phyloP scores from a whole-genome alignment of 495 filamentous ascomycete genomes.

The Penicillium cosmopolitanum region DNA sequence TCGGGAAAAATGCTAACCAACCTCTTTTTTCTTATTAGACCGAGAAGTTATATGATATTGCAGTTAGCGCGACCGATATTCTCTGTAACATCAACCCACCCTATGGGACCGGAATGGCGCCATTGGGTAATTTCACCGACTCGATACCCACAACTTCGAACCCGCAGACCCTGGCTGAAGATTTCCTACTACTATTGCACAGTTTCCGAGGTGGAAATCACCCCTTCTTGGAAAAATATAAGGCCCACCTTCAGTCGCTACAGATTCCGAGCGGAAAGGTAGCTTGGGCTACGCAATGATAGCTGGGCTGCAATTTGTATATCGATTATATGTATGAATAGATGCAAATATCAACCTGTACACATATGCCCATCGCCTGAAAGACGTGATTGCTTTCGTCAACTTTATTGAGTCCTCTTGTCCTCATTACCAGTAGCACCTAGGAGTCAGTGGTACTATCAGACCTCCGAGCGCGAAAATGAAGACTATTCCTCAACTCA shows the following conservation, averaged over 20 bases:
- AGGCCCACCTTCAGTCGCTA: constrained; percentile 33
- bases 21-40: constrained; percentile 24
- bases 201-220: constrained; percentile 47
- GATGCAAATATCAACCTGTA: constrained; percentile 8
- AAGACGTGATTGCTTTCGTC: too few relatives aligned
- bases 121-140: constrained; percentile 21
- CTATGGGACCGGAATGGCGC: constrained; percentile 24
- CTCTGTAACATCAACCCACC: constrained; percentile 36
- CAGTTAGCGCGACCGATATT: constrained; percentile 41
- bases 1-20: constrained; percentile 16
- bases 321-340: constrained; percentile 9
- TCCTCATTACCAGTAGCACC: neutral
- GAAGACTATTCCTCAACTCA: constrained; percentile 11
- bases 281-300: constrained; percentile 29
- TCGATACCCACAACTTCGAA: constrained; percentile 23
- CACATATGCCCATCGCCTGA: neutral
- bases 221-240: constrained; percentile 42
- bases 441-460: too few relatives aligned
- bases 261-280: constrained; percentile 22
- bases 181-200: constrained; percentile 39
- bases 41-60: constrained; percentile 49
- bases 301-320: neutral
- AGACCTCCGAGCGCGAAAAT: neutral
- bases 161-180: constrained; percentile 36
- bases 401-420: neutral